Evolutionary conservation across 2,329 filamentous ascomycete genomes (phyloP).

Genomic region (Lachnellula cervina): DNA sequence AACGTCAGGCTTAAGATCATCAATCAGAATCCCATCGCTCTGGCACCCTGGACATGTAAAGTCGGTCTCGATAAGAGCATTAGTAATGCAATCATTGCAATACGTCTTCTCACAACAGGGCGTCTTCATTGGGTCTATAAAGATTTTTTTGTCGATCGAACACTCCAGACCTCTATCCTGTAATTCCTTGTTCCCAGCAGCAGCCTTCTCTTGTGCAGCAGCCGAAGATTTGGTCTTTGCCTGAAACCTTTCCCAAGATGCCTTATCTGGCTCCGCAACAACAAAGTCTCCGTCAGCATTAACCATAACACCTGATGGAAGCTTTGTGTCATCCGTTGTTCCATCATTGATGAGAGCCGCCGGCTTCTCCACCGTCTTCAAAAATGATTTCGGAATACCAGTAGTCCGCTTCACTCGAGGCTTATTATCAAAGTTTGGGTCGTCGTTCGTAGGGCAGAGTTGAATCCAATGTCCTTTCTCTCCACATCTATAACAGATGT

Average conservation of each 20-base stretch:
- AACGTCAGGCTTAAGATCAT: slow-evolving; percentile 80
- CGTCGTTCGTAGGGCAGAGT: slow-evolving; percentile 95
- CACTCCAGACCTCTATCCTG: slow-evolving; percentile 87
- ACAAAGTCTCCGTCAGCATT: slow-evolving; percentile 98
- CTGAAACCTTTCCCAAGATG: slow-evolving; percentile 94
- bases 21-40: slow-evolving; percentile 85
- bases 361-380: slow-evolving; percentile 93
- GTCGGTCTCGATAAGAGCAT: slow-evolving; percentile 97
- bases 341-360: slow-evolving; percentile 68
- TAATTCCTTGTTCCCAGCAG: slow-evolving; percentile 77
- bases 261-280: slow-evolving; percentile 91
- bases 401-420: slow-evolving; percentile 94
- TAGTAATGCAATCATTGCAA: slow-evolving; percentile 99
- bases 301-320: slow-evolving; percentile 89
- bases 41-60: slow-evolving; percentile 91
- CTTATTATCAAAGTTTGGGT: slow-evolving; percentile 90
- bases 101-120: slow-evolving; percentile 98
- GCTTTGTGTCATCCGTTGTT: slow-evolving; percentile 73
- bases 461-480: slow-evolving; percentile 99
- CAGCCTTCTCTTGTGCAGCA: slow-evolving; percentile 72
- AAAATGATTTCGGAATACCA: slow-evolving; percentile 89
- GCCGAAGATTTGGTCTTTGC: slow-evolving; percentile 86
- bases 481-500: slow-evolving; percentile 93
- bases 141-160: slow-evolving; percentile 94
- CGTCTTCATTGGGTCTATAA: slow-evolving; percentile 98